phyloP scores from a whole-genome alignment of 352 stramenopile genomes.

The Phytophthora tentaculata region DNA sequence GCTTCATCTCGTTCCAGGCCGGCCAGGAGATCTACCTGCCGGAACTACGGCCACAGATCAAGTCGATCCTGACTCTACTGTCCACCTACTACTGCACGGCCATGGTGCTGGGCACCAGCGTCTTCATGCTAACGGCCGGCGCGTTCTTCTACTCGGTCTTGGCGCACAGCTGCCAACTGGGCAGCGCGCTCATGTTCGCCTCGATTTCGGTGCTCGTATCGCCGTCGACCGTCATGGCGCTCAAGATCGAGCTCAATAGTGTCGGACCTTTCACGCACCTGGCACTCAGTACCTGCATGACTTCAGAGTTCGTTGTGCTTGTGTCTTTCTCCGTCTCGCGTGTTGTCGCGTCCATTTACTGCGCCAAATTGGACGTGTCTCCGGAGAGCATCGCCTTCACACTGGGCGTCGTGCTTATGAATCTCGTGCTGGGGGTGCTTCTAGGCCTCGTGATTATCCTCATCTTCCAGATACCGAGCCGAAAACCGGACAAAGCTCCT shows the following conservation, averaged over 20 bases:
- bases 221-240: conserved; percentile 70
- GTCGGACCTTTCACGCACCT: conserved; percentile 71
- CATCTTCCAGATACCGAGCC: conserved; percentile 62
- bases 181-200: conserved; percentile 65
- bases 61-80: conserved; percentile 54
- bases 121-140: conserved; percentile 46
- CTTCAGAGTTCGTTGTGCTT: conserved; percentile 70
- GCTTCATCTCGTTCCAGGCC: conserved; percentile 76
- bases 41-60: conserved; percentile 63
- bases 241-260: conserved; percentile 78
- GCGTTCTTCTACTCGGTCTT: conserved; percentile 67
- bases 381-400: conserved; percentile 59
- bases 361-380: conserved; percentile 59
- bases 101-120: conserved; percentile 53
- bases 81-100: conserved; percentile 50
- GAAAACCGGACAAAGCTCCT: conserved; percentile 24
- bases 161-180: conserved; percentile 51
- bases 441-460: conserved; percentile 56
- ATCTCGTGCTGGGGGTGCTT: conserved; percentile 54
- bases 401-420: conserved; percentile 55
- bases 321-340: conserved; percentile 70
- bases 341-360: conserved; percentile 65
- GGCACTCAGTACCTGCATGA: conserved; percentile 71
- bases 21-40: conserved; percentile 72
- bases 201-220: conserved; percentile 75